Base-by-base conservation (phyloP, 495 filamentous ascomycete genomes). In the Chaetomidium leptoderma region DNA sequence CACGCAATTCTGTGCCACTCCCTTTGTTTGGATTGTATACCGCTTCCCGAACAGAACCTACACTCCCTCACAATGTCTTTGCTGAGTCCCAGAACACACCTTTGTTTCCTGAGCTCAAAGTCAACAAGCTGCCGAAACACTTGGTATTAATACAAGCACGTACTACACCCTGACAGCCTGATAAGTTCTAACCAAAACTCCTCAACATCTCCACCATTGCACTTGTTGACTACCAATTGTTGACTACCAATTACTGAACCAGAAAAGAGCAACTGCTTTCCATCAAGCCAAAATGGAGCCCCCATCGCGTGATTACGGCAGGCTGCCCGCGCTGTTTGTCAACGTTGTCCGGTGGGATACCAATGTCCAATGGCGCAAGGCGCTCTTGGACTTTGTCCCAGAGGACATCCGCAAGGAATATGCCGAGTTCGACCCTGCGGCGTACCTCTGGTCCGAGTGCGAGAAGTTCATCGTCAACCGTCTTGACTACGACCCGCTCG, bases 301-400 rank as follows among this genome's bases (percentile, higher is more conserved):
- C 7, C 3, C 4, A 1, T 24, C 23, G 48, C 36, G 6, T n/a
- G 24, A 54, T 37, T 30, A 30, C 24, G 3, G 6, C 21, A 40
- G 29, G 43, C 33, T 56, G 32, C 13, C 42, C 6, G 48, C 43
- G 32, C 53, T 56, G 14, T 7, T 6, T 0, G 21, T 48, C 43
- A 56, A 47, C 43, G 32, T 48, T 5, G 53, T 48, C 32, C 30
- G 35, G 6, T 23, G 33, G 43, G 32, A 48, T 33, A 37, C 8
- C 43, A 46, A 47, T 43, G 8, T 37, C 16, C 42, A 39, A 6
- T 56, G 43, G 53, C 32, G 19, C 21, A 35, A 26, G 6, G 13
- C 42, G 2, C 32, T 56, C n/a, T 14, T 4, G 5, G 16, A 36
- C 24, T 48, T 56, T 13, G 19, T 48, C 8, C 21, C 32, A 19